Evolutionary conservation across 2,329 filamentous ascomycete species (phyloP), one percentile per base, ranked within the genome.

Genomic region (Diaporthe nobilis): DNA sequence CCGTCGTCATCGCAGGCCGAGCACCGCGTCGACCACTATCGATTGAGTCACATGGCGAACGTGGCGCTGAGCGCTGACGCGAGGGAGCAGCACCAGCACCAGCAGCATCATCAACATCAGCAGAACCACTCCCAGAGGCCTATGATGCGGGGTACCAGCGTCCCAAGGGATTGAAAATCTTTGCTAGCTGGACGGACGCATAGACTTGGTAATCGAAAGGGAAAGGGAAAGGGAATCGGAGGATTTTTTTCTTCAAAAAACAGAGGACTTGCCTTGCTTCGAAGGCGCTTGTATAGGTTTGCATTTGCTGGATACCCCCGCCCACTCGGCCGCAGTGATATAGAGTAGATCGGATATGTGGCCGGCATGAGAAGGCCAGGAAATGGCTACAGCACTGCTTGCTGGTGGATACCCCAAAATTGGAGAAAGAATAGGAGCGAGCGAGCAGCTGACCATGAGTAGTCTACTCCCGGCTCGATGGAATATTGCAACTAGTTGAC

Each of bases 21-120:
- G 6, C 63, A 61, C 71, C 55, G 49, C n/a, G 75, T 61, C 39
- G 71, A 76, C 44, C 75, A 74, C 58, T 75, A 72, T 37, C 75
- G 75, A 17, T 63, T 76, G 17, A 76, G 75, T 20, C 75, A 76
- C 10, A 76, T 76, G 75, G 75, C 75, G 4, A 74, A 73, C 22
- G 75, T 74, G 10, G 75, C 72, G 25, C 72, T 76, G 17, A 63
- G 72, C 17, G 39, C 71, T 20, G 75, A 76, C 8, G 42, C 44
- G 65, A 60, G 75, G 37, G 72, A 75, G 49, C 68, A 75, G 49
- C 68, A 71, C 12, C 55, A 63, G 4, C 44, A 65, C 42, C 51
- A 70, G 42, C 70, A 42, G 1, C 60, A 73, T 47, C 70, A 44
- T 3, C 61, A 63, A 58, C 37, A 53, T n/a, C 71, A 55, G 47